Base-by-base conservation (phyloP, 1,139 yeast genomes). In the Hanseniaspora uvarum region DNA sequence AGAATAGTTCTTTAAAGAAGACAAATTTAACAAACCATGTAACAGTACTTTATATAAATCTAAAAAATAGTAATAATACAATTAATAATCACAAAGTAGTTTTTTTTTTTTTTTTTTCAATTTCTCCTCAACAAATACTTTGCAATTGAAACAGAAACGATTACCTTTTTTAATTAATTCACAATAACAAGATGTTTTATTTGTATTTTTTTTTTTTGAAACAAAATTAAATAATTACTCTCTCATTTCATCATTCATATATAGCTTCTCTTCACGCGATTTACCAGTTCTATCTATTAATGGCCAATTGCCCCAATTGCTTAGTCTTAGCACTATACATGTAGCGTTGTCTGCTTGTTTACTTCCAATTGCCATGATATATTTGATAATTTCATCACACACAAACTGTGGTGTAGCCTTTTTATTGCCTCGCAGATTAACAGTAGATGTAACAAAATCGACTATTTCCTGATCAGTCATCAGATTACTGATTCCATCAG, bases 281-380 rank as follows among this genome's bases (percentile, higher is more conserved):
- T 76, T 79, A 1, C 95, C 96, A 0, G 96, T 87, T 50, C 95
- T 72, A 69, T 92, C 97, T 14, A 72, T 63, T 57, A 77, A 70
- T 5, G 92, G 92, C 96, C 97, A 92, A 55, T 79, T 76, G 12
- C 95, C 96, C 98, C 98, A 92, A 7, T 96, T 96, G 43, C 78
- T 76, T 55, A 92, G 71, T 55, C 95, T 72, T 3, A 92, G 69
- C 12, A 92, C 87, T 59, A 85, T 63, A 64, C 96, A 87, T 0
- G 96, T 87, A 12, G 97, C 94, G 68, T 92, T 92, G 66, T 92
- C 98, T 62, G 86, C 92, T 34, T 63, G 62, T 55, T 57, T 63
- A 3, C 95, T 94, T 10, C 95, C 96, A 12, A 89, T 76, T 51
- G 86, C 86, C 63, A 85, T 92, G 16, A 89, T 85, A 65, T 83